Evolutionary conservation across 202 grass and related monocot genomes (phyloP).

Genomic region (Carex arenaria): DNA sequence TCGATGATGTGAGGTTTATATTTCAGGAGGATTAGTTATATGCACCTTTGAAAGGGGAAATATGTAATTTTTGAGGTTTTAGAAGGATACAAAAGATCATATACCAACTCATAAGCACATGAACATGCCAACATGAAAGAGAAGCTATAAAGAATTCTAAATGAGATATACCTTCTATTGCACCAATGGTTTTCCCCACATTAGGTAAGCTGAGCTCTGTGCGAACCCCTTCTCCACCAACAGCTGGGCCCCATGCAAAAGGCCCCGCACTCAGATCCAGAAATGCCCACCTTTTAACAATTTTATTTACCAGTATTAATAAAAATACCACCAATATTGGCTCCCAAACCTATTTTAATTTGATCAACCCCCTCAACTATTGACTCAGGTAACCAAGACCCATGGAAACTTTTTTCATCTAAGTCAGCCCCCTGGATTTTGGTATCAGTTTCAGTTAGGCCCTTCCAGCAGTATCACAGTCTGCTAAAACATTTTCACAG

Average conservation of each 20-base stretch:
- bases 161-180: conserved; percentile 55
- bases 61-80: not conserved
- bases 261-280: conserved; percentile 94
- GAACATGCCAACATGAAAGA: not conserved
- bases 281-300: conserved; percentile 77
- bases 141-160: conserved; percentile 5
- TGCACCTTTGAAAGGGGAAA: not conserved
- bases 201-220: conserved; percentile 92
- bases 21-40: not conserved
- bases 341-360: not conserved
- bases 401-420: not conserved
- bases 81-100: not conserved
- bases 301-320: conserved; percentile 17
- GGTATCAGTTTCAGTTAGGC: not conserved
- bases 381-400: not conserved
- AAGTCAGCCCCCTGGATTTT: not conserved
- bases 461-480: not conserved
- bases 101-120: not conserved
- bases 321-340: not conserved
- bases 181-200: conserved; percentile 73
- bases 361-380: not conserved
- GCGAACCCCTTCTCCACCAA: conserved; percentile 93
- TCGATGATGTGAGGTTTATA: not conserved
- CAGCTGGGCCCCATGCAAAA: conserved; percentile 91
- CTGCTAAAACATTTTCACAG: not conserved